Percentiles rank a stretch among this genome's conserved stretches.
Conservation (phyloP, 352 stramenopile species). For the Globisporangium cederbergense region DNA sequence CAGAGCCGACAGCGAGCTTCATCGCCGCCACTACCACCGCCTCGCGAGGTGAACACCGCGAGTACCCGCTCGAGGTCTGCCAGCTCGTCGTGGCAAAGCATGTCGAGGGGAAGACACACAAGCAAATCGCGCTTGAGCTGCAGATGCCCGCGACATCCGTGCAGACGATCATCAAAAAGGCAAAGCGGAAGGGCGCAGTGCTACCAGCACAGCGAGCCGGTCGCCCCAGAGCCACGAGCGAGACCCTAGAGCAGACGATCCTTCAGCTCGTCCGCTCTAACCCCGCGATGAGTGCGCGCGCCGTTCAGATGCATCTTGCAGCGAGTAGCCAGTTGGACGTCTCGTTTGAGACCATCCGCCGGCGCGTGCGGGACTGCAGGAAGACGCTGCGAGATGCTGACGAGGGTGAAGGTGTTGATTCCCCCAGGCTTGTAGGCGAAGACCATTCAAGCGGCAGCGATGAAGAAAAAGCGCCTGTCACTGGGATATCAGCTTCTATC, state of each 20-base stretch:
- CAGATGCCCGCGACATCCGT: slow-evolving; percentile 28
- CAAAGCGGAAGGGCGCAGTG: slow-evolving; percentile 26
- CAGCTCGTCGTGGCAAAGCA: slow-evolving; percentile 22
- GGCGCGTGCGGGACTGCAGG: slow-evolving; percentile 29
- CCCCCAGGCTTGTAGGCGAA: background rate
- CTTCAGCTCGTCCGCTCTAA: slow-evolving; percentile 19
- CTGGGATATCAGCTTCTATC: background rate
- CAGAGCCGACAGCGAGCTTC: background rate
- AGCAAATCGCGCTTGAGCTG: slow-evolving; percentile 27
- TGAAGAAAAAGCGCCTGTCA: background rate
- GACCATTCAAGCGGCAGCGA: slow-evolving; percentile 1
- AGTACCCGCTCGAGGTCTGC: slow-evolving; percentile 26
- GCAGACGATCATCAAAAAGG: slow-evolving; percentile 34
- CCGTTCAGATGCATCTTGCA: slow-evolving; percentile 25
- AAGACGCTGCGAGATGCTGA: slow-evolving; percentile 12
- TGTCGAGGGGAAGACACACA: slow-evolving; percentile 19
- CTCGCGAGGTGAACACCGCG: background rate
- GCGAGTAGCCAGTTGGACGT: slow-evolving; percentile 19
- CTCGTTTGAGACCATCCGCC: slow-evolving; percentile 42
- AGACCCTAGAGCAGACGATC: slow-evolving; percentile 30
- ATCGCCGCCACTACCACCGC: no score
- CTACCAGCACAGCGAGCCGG: slow-evolving; percentile 23
- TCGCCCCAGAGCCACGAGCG: slow-evolving; percentile 26
- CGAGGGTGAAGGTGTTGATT: background rate
- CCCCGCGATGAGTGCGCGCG: slow-evolving; percentile 22